phyloP scores from a whole-genome alignment of 129 eudicot species.

The Dittrichia graveolens region DNA sequence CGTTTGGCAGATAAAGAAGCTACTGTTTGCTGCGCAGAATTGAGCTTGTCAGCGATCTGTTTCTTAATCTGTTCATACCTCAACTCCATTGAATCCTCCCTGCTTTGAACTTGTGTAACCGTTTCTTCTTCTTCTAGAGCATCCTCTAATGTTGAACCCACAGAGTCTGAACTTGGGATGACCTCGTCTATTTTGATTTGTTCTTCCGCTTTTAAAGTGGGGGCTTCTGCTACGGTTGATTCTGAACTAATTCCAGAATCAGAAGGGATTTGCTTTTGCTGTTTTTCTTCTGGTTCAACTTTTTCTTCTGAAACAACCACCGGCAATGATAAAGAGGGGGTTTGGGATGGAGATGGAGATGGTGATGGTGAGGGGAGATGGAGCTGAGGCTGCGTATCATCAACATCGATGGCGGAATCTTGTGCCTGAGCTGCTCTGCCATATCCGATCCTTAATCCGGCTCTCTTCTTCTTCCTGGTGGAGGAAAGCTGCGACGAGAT shows the following conservation, averaged over 20 bases:
- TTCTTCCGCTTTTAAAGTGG: conserved; percentile 12
- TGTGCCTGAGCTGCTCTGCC: conserved; percentile 42
- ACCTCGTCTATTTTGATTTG: conserved; percentile 1
- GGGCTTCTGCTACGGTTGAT: neutral
- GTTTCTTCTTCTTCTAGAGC: conserved; percentile 29
- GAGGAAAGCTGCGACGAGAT: conserved; percentile 44
- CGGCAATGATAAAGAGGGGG: neutral
- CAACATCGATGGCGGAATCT: conserved; percentile 20
- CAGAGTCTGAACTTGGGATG: conserved; percentile 4
- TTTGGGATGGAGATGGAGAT: neutral
- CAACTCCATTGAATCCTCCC: conserved; percentile 36
- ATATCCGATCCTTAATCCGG: conserved; percentile 65
- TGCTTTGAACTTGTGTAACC: conserved; percentile 9
- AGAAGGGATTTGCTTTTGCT: conserved; percentile 11
- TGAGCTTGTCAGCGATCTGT: conserved; percentile 46
- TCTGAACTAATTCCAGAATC: conserved; percentile 10
- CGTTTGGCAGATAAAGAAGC: conserved; percentile 41
- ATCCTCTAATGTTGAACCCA: neutral
- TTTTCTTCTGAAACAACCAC: conserved; percentile 21
- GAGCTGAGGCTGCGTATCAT: neutral
- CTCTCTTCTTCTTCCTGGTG: conserved; percentile 63
- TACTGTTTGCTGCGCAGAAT: conserved; percentile 36
- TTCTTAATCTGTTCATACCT: conserved; percentile 44
- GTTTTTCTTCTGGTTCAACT: conserved; percentile 13
- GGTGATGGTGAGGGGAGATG: neutral